Base-by-base conservation (phyloP, 768 basidiomycete genomes). In the Exidia glandulosa region DNA sequence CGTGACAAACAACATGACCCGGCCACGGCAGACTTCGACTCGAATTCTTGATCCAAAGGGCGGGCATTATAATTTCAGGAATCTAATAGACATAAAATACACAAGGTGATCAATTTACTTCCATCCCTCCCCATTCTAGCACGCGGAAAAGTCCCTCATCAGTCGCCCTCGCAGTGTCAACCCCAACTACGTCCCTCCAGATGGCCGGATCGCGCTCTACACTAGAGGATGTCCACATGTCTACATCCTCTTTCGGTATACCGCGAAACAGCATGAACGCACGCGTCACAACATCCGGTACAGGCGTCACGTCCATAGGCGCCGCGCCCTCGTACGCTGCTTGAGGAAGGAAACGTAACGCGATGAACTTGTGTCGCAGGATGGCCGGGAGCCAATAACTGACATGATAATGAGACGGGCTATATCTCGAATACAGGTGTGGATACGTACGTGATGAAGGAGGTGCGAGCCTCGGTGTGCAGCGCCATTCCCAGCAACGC, bases 51-150 rank as follows among this genome's bases (percentile, higher is more conserved):
- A n/a, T n/a, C n/a, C n/a, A n/a, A n/a, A n/a, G n/a, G n/a, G n/a
- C n/a, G n/a, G n/a, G n/a, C n/a, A n/a, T n/a, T n/a, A n/a, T n/a
- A n/a, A n/a, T n/a, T n/a, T n/a, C n/a, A n/a, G n/a, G n/a, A n/a
- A n/a, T n/a, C n/a, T n/a, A n/a, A n/a, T n/a, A n/a, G n/a, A n/a
- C n/a, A n/a, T n/a, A n/a, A n/a, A n/a, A n/a, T n/a, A n/a, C n/a
- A n/a, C n/a, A n/a, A n/a, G n/a, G n/a, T n/a, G n/a, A n/a, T n/a
- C n/a, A 36, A 7, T 36, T 36, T 7, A 77, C 67, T 63, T 79
- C 75, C 76, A 78, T 78, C 2, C 75, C 77, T 27, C 76, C 77
- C 78, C 77, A 80, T 59, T 80, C 79, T 52, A 80, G 47, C 0
- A 76, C 76, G 10, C 77, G 59, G 60, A 75, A 77, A 57, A 75